phyloP scores from a whole-genome alignment of 169 alveolate species.

The Cryptosporidium andersoni region DNA sequence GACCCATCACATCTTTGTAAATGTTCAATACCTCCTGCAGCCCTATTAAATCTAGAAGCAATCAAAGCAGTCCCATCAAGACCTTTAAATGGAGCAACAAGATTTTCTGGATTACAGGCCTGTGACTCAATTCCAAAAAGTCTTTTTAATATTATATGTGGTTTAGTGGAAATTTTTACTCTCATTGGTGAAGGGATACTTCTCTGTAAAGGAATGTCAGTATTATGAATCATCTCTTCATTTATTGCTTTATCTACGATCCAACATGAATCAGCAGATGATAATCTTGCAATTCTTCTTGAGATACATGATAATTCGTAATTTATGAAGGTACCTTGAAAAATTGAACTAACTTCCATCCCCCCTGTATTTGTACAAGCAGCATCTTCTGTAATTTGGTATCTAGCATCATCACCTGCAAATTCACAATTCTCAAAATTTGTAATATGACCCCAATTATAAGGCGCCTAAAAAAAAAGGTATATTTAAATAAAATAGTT shows the following conservation, averaged over 20 bases:
- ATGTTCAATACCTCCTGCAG: constrained; percentile 58
- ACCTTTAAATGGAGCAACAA: constrained; percentile 71
- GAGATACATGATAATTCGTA: constrained; percentile 58
- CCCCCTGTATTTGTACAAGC: constrained; percentile 54
- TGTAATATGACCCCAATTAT: constrained; percentile 70
- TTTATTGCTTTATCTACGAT: constrained; percentile 60
- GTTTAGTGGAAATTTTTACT: constrained; percentile 45
- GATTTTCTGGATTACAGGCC: constrained; percentile 67
- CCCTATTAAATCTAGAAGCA: constrained; percentile 69
- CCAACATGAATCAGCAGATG: constrained; percentile 71
- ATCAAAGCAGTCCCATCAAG: constrained; percentile 50
- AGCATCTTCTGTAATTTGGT: constrained; percentile 66
- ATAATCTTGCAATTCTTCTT: constrained; percentile 54
- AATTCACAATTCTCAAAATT: constrained; percentile 69
- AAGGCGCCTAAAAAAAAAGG: constrained; percentile 42
- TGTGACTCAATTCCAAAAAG: constrained; percentile 47
- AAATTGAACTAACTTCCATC: constrained; percentile 46
- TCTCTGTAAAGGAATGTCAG: constrained; percentile 57
- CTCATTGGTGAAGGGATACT: neutral
- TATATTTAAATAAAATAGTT: neutral
- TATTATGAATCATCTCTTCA: constrained; percentile 47
- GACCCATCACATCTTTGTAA: constrained; percentile 65
- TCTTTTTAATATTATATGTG: constrained; percentile 56
- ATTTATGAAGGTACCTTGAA: constrained; percentile 44
- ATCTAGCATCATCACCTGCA: constrained; percentile 68